Conservation (phyloP, 73 alveolate genomes). For the Paramecium primaurelia region DNA sequence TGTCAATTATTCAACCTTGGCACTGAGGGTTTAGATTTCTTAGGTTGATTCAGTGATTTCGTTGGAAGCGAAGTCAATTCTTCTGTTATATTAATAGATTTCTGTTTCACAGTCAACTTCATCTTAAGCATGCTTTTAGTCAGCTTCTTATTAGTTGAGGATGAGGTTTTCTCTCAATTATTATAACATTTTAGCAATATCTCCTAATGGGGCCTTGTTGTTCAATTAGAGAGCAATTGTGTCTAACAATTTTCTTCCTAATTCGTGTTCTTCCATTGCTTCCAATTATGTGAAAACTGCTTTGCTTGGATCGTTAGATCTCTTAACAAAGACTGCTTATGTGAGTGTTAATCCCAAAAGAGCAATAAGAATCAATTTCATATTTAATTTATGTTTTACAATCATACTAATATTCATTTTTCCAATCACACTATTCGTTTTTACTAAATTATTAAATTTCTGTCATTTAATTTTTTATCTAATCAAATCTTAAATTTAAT, state of each 20-base stretch:
- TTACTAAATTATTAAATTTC: background rate
- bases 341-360: conserved; percentile 56
- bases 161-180: conserved; percentile 55
- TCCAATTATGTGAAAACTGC: conserved; percentile 41
- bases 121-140: conserved; percentile 42
- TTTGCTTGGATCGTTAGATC: conserved; percentile 44
- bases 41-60: conserved; percentile 55
- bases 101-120: conserved; percentile 55
- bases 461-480: background rate
- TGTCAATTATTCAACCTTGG: conserved; percentile 14
- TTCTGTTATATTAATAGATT: conserved; percentile 45
- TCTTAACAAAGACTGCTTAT: conserved; percentile 55
- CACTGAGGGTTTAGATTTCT: conserved; percentile 54
- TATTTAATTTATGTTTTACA: background rate
- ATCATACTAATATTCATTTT: background rate
- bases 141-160: conserved; percentile 55
- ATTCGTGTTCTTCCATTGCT: conserved; percentile 62
- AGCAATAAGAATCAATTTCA: conserved; percentile 49
- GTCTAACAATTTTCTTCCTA: conserved; percentile 60
- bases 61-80: conserved; percentile 50
- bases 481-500: background rate
- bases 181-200: conserved; percentile 58
- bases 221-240: conserved; percentile 61
- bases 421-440: background rate
- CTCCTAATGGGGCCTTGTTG: conserved; percentile 63